Percentiles rank a stretch among this genome's conserved stretches.
These are phyloP conservation scores for Penicillium steckii DNA, from an alignment of 495 filamentous ascomycete genomes.

Conservation along the genomic window DNA sequence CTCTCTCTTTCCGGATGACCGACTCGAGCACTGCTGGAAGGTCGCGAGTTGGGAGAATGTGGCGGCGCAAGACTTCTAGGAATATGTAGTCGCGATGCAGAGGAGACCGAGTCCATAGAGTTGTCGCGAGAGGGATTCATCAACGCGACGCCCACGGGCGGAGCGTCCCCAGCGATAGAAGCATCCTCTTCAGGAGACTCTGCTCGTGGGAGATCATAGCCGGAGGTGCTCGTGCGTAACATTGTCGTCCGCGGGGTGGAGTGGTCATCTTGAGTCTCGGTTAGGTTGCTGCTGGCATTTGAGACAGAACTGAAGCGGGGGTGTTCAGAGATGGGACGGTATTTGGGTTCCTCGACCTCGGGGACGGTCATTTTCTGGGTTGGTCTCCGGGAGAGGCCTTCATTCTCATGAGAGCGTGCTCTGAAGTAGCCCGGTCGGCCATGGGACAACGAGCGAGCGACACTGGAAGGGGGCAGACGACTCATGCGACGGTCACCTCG, in stretches of 20 bases:
- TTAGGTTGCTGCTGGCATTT: constrained; percentile 45
- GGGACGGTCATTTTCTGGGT: constrained; percentile 47
- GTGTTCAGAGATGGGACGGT: constrained; percentile 70
- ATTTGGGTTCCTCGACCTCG: constrained; percentile 58
- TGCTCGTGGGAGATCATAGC: constrained; percentile 44
- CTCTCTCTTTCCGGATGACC: constrained; percentile 62
- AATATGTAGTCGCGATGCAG: constrained; percentile 44
- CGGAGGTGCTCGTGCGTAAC: constrained; percentile 21
- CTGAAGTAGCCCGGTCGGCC: constrained; percentile 73
- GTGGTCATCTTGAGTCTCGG: constrained; percentile 34
- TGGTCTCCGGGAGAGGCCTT: constrained; percentile 32
- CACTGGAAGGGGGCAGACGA: constrained; percentile 77
- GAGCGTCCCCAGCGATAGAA: constrained; percentile 14
- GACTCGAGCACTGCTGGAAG: constrained; percentile 56
- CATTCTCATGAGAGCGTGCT: constrained; percentile 45
- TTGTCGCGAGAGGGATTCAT: constrained; percentile 33
- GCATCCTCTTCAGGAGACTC: constrained; percentile 49
- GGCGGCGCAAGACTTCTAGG: constrained; percentile 54
- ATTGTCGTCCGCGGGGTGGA: constrained; percentile 29
- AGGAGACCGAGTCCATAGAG: constrained; percentile 49
- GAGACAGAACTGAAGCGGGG: constrained; percentile 68
- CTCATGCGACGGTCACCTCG: constrained; percentile 72
- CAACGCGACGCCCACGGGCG: constrained; percentile 20
- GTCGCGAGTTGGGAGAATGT: constrained; percentile 53
- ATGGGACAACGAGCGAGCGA: constrained; percentile 70